These are phyloP conservation scores for Protomyces gravidus DNA, from an alignment of 1,139 yeast species.

Conservation along the genomic window DNA sequence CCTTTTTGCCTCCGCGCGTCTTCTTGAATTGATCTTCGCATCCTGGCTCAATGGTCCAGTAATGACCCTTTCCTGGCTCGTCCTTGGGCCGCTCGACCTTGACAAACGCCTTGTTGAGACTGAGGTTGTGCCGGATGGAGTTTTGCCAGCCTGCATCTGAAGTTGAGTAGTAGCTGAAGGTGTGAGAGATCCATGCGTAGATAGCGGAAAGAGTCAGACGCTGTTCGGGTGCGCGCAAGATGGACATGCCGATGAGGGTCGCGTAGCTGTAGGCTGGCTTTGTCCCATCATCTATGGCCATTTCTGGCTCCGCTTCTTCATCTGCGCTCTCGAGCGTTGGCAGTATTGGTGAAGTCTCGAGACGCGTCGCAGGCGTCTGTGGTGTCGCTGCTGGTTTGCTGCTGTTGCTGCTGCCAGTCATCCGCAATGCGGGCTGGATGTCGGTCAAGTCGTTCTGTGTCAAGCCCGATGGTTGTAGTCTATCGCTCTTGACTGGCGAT, in stretches of 20 bases:
- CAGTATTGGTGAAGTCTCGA: conserved; percentile 4
- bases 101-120: conserved; percentile 78
- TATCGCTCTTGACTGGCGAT: conserved; percentile 20
- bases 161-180: conserved; percentile 75
- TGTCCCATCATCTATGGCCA: conserved; percentile 44
- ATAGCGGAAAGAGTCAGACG: conserved; percentile 84
- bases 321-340: conserved; percentile 5
- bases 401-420: no score
- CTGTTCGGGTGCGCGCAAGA: conserved; percentile 73
- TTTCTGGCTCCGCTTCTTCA: conserved; percentile 13
- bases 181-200: conserved; percentile 85
- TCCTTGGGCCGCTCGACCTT: conserved; percentile 90
- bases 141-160: conserved; percentile 95
- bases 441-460: conserved; percentile 14
- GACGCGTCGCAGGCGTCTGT: conserved; percentile 7
- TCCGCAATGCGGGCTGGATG: conserved; percentile 1
- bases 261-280: conserved; percentile 97
- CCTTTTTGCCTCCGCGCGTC: conserved; percentile 38
- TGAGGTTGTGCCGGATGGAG: conserved; percentile 78
- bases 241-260: conserved; percentile 88
- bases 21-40: conserved; percentile 77
- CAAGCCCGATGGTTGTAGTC: conserved; percentile 14
- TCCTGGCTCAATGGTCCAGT: conserved; percentile 86
- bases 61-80: conserved; percentile 84
- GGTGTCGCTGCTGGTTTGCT: conserved; percentile 18